phyloP scores from a whole-genome alignment of 1,284 basidiomycete genomes.

The Xerocomus nothofagi region DNA sequence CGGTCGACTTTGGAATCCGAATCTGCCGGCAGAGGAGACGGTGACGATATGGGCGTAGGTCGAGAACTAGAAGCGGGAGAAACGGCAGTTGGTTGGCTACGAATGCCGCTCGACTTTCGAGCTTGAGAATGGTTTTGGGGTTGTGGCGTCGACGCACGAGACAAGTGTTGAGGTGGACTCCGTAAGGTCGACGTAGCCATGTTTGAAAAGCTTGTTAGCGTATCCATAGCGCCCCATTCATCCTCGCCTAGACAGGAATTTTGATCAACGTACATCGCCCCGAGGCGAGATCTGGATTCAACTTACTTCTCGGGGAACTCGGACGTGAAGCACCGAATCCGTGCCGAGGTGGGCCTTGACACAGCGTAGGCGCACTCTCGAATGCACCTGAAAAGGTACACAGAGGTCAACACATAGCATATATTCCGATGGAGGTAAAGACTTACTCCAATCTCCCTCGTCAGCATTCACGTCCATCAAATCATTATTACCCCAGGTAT shows the following conservation, averaged over 20 bases:
- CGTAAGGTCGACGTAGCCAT: constrained; percentile 11
- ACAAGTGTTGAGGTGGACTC: constrained; percentile 19
- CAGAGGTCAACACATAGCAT: not conserved
- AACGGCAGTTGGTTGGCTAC: not conserved
- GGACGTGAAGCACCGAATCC: constrained; percentile 22
- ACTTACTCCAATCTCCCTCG: constrained; percentile 87
- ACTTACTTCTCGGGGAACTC: constrained; percentile 19
- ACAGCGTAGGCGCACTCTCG: constrained; percentile 62
- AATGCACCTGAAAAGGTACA: constrained; percentile 63
- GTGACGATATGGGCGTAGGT: constrained; percentile 28
- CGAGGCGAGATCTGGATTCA: not conserved
- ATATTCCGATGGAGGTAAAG: not conserved
- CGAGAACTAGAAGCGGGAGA: constrained; percentile 26
- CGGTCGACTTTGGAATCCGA: constrained; percentile 19
- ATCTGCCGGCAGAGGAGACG: constrained; percentile 15
- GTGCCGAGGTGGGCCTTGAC: constrained; percentile 30
- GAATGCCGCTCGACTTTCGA: constrained; percentile 5
- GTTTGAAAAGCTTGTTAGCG: constrained; percentile 4
- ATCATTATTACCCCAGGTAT: constrained; percentile 72
- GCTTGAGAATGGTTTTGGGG: constrained; percentile 8
- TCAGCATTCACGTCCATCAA: constrained; percentile 92
- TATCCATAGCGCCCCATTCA: constrained; percentile 28
- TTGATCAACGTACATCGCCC: not conserved
- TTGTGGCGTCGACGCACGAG: constrained; percentile 24
- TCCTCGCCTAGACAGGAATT: constrained; percentile 6